Evolutionary conservation across 2,329 filamentous ascomycete genomes (phyloP).

Genomic region (Sporothrix phasma): DNA sequence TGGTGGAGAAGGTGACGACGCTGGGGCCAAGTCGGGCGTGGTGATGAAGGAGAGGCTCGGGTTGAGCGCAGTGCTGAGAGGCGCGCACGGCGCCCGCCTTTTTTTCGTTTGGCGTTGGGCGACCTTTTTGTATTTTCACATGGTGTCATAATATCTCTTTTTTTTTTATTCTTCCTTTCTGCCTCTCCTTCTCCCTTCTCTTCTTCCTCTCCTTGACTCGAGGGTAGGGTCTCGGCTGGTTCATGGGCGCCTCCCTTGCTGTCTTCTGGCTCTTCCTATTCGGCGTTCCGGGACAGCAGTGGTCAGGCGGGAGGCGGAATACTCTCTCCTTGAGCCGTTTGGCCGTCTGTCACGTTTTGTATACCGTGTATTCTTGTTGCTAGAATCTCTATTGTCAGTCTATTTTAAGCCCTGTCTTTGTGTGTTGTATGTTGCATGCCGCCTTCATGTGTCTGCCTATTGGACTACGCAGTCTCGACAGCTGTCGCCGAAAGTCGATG

Average conservation of each 20-base stretch:
- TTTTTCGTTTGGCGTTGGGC: neutral
- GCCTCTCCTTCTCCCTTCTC: neutral
- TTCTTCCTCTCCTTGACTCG: neutral
- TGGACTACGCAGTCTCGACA: too few relatives aligned
- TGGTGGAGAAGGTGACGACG: conserved; percentile 61
- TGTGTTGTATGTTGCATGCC: too few relatives aligned
- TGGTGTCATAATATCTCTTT: neutral
- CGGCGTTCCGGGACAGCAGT: neutral
- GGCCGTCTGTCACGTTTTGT: neutral
- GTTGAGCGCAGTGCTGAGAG: too few relatives aligned
- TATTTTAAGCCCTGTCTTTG: too few relatives aligned
- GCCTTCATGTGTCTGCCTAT: too few relatives aligned
- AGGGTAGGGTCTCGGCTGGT: neutral
- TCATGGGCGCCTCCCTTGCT: neutral
- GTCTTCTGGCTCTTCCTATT: neutral
- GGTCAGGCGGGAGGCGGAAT: neutral
- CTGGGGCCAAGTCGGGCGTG: conserved; percentile 60
- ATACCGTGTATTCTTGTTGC: neutral
- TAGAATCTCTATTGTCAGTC: neutral
- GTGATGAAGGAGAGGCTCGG: conserved; percentile 40
- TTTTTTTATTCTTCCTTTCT: neutral
- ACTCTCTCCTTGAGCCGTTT: too few relatives aligned
- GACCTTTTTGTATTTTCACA: neutral
- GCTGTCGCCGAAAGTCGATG: too few relatives aligned
- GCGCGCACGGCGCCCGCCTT: too few relatives aligned